These are phyloP conservation scores for Neurospora sp. DNA, from an alignment of 495 filamentous ascomycete genomes.

Conservation along the genomic window DNA sequence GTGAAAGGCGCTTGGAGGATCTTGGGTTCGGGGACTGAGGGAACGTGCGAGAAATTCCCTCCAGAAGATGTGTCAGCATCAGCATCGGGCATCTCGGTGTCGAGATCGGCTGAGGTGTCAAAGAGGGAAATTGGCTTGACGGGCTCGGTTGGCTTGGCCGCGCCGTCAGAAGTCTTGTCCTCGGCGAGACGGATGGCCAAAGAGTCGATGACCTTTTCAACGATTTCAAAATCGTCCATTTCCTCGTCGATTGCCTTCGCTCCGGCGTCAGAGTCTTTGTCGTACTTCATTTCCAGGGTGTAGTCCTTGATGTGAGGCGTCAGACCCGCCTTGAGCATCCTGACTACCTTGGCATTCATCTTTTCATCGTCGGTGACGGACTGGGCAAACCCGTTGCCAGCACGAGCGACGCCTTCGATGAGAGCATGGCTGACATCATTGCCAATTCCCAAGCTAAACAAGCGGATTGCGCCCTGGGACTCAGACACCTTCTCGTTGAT, in stretches of 20 bases:
- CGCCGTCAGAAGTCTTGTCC: neutral
- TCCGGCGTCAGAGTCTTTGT: conserved; percentile 13
- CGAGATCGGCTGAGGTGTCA: conserved; percentile 31
- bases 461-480: conserved; percentile 41
- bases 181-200: conserved; percentile 20
- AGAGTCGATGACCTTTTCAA: conserved; percentile 43
- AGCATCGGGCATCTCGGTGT: conserved; percentile 25
- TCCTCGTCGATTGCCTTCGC: neutral
- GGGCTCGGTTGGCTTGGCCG: neutral
- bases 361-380: conserved; percentile 46
- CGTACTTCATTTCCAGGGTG: conserved; percentile 49
- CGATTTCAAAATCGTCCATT: conserved; percentile 42
- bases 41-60: conserved; percentile 37
- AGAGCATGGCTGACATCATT: conserved; percentile 48
- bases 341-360: conserved; percentile 52
- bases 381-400: conserved; percentile 59
- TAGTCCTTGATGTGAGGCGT: conserved; percentile 52
- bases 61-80: conserved; percentile 11
- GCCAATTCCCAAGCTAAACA: conserved; percentile 62
- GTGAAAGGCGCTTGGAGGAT: conserved; percentile 50
- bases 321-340: conserved; percentile 61
- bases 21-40: conserved; percentile 39
- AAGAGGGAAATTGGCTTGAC: conserved; percentile 49
- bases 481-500: conserved; percentile 39
- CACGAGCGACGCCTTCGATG: conserved; percentile 56